Evolutionary conservation across 768 basidiomycete species (phyloP).

Genomic region (Dendrothele bispora): DNA sequence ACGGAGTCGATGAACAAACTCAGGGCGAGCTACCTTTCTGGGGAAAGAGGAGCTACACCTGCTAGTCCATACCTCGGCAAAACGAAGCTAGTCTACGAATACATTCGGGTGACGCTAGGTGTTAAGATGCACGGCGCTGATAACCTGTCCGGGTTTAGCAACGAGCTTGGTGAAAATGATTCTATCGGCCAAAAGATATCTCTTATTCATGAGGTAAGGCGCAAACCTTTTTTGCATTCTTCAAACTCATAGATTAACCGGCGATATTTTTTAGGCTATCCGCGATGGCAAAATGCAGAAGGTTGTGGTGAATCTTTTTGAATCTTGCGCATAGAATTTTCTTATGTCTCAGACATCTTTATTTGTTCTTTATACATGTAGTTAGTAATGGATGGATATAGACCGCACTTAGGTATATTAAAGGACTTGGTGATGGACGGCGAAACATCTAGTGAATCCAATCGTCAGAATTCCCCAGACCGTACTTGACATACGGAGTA

Average conservation of each 20-base stretch:
- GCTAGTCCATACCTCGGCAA: slow-evolving; percentile 46
- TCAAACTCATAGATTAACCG: slow-evolving; percentile 4
- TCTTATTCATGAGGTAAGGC: slow-evolving; percentile 63
- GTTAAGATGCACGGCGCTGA: slow-evolving; percentile 78
- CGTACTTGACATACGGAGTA: no score
- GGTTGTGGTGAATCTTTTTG: slow-evolving; percentile 56
- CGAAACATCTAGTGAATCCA: no score
- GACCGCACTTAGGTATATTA: no score
- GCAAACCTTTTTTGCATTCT: background rate
- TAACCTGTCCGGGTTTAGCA: slow-evolving; percentile 49
- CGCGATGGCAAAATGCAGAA: slow-evolving; percentile 67
- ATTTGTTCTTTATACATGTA: no score
- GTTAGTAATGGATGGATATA: no score
- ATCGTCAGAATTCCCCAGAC: no score
- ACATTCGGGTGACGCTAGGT: slow-evolving; percentile 60
- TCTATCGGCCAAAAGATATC: slow-evolving; percentile 76
- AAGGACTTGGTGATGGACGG: no score
- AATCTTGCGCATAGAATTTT: background rate
- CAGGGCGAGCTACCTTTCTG: slow-evolving; percentile 34
- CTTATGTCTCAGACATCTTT: no score
- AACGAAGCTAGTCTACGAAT: slow-evolving; percentile 70
- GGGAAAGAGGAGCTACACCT: slow-evolving; percentile 40
- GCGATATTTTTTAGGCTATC: slow-evolving; percentile 43
- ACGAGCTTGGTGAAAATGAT: slow-evolving; percentile 48
- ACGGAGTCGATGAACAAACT: slow-evolving; percentile 24